Evolutionary conservation across 2,329 filamentous ascomycete species (phyloP).

Genomic region (Neofusicoccum ribis): DNA sequence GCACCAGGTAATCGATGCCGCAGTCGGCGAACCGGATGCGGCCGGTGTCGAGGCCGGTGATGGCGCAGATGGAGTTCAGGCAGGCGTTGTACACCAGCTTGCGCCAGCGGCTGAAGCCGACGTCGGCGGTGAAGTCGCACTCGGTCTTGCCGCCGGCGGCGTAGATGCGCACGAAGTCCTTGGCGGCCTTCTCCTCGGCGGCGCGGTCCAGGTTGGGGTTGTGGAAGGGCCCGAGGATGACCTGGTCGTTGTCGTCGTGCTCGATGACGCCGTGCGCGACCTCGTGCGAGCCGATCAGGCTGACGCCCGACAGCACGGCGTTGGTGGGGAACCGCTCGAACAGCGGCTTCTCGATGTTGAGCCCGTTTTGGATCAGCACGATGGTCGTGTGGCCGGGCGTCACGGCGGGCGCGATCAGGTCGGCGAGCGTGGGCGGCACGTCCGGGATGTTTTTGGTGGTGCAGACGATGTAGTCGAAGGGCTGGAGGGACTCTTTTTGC

Average conservation of each 20-base stretch:
- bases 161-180: constrained; percentile 52
- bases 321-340: constrained; percentile 53
- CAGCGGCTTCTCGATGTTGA: constrained; percentile 63
- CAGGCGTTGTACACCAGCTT: constrained; percentile 56
- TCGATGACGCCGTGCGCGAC: constrained; percentile 48
- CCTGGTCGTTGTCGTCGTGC: constrained; percentile 54
- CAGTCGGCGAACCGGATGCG: constrained; percentile 50
- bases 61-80: constrained; percentile 55
- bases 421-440: constrained; percentile 48
- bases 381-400: constrained; percentile 54
- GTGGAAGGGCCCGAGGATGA: constrained; percentile 54
- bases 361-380: constrained; percentile 61
- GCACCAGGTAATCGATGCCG: constrained; percentile 50
- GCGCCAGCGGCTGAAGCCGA: constrained; percentile 49
- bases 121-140: constrained; percentile 44
- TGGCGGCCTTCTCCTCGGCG: constrained; percentile 33
- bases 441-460: constrained; percentile 62
- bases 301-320: constrained; percentile 55
- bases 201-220: constrained; percentile 35
- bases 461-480: constrained; percentile 59
- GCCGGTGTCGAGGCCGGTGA: constrained; percentile 54
- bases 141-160: constrained; percentile 47
- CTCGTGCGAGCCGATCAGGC: constrained; percentile 55
- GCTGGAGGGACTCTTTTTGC: constrained; percentile 29
- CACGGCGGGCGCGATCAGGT: constrained; percentile 55